Evolutionary conservation across 129 eudicot genomes (phyloP).

Genomic region (Solidago caesia): DNA sequence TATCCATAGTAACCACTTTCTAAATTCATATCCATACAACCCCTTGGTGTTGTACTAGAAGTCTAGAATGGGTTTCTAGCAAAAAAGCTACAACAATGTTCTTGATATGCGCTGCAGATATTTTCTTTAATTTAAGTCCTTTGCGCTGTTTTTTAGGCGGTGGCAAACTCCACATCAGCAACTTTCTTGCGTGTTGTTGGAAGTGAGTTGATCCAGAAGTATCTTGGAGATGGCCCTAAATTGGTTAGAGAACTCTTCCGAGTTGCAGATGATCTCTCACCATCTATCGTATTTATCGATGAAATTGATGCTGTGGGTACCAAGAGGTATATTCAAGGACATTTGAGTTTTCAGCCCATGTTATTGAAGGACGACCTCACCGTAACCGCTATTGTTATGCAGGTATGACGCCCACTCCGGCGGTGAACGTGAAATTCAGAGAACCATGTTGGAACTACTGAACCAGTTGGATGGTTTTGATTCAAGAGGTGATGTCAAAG

Average conservation of each 20-base stretch:
- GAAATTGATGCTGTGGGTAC: constrained; percentile 97
- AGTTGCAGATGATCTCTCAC: constrained; percentile 96
- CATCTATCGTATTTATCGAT: constrained; percentile 94
- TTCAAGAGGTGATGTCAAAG: constrained; percentile 94
- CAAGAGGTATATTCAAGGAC: constrained; percentile 51
- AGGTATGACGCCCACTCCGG: constrained; percentile 99
- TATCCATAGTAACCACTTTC: too few relatives aligned
- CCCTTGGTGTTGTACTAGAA: too few relatives aligned
- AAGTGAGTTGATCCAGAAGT: constrained; percentile 92
- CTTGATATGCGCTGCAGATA: too few relatives aligned
- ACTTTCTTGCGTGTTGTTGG: constrained; percentile 97
- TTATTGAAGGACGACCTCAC: background rate
- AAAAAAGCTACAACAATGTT: too few relatives aligned
- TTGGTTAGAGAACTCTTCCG: constrained; percentile 92
- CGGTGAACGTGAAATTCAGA: constrained; percentile 97
- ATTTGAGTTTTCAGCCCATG: background rate
- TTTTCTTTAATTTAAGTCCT: background rate
- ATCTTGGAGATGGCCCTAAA: constrained; percentile 96
- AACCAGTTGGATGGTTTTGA: constrained; percentile 98
- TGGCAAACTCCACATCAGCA: constrained; percentile 95
- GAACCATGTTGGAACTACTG: constrained; percentile 92
- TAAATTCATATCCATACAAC: too few relatives aligned
- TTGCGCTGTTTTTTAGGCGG: constrained; percentile 54
- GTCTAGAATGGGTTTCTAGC: too few relatives aligned
- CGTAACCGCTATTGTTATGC: constrained; percentile 3